phyloP scores from a whole-genome alignment of 345 rosid genomes.

The Turritis glabra region DNA sequence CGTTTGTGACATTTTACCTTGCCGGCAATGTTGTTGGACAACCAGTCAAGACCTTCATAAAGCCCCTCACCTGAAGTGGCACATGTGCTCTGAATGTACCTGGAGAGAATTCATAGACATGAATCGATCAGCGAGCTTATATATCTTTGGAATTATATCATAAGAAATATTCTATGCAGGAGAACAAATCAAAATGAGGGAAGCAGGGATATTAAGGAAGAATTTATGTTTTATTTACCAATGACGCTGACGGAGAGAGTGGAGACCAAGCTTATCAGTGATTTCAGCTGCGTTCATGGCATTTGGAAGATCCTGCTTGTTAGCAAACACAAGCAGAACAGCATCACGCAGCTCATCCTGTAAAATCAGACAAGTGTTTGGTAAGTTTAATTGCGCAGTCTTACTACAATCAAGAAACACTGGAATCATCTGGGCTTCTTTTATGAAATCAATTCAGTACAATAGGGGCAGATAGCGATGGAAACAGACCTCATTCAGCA shows the following conservation, averaged over 20 bases:
- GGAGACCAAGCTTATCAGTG: slow-evolving; percentile 34
- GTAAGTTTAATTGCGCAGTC: neutral
- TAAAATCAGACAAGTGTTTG: neutral
- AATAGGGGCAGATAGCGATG: neutral
- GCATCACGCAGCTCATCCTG: slow-evolving; percentile 26
- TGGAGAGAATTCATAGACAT: neutral
- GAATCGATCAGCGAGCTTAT: neutral
- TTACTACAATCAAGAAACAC: neutral
- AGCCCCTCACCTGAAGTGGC: slow-evolving; percentile 76
- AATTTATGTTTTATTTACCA: slow-evolving; percentile 17
- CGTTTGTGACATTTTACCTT: neutral
- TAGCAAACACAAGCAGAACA: slow-evolving; percentile 19
- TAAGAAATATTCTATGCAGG: neutral
- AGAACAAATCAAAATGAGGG: neutral
- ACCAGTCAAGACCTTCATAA: slow-evolving; percentile 74
- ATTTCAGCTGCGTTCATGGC: slow-evolving; percentile 21
- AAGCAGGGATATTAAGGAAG: neutral
- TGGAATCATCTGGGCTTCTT: neutral
- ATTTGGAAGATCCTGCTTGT: slow-evolving; percentile 25
- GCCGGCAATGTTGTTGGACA: slow-evolving; percentile 53
- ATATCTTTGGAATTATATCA: neutral
- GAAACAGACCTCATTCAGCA: slow-evolving; percentile 7
- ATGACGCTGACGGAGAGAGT: slow-evolving; percentile 76
- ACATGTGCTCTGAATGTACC: slow-evolving; percentile 59
- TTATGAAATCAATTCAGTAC: neutral